Base-by-base conservation (phyloP, 1,139 yeast genomes). In the Protomyces macrosporus region DNA sequence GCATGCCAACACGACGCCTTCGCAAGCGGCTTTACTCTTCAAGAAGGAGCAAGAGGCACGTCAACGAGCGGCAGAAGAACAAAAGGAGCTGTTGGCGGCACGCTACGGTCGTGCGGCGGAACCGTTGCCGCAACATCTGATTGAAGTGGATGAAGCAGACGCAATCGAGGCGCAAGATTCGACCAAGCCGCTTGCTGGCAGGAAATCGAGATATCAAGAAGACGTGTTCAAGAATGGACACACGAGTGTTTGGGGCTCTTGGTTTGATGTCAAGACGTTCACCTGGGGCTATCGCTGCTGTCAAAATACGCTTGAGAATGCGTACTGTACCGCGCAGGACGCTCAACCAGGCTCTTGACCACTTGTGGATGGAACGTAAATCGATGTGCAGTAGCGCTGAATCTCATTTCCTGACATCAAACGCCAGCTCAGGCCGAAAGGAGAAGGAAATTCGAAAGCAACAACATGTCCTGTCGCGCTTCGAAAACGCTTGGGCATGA, bases 1-100 rank as follows among this genome's bases (percentile, higher is more conserved):
- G 35, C 79, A 80, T 67, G 71, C 82, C 48, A 86, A 83, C 67
- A 85, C 85, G 2, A 82, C 83, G 62, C 89, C 89, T 4, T 84
- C 89, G 0, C 80, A 81, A 53, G 79, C 82, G 70, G 75, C 79
- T 77, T 66, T 83, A 52, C 78, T 77, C 61, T 74, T 78, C 65
- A 78, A 79, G 64, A 72, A 81, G 69, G 72, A 76, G 54, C 75
- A 79, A 61, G 71, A 77, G 64, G 74, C 76, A 55, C n/a, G 32
- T 14, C 48, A 30, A 30, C n/a, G 9, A 42, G 71, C 73, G 53
- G 69, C 70, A 30, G 68, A 71, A 32, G 68, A 70, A 32, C 73
- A 76, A 53, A 75, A 75, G 52, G 71, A 73, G 37, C 74, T 73
- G 60, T 72, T 75, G 58, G 42, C 34, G 23, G 48, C 48, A 7